Conservation (phyloP, 2,329 filamentous ascomycete genomes). For the Phialemonium atrogriseum region DNA sequence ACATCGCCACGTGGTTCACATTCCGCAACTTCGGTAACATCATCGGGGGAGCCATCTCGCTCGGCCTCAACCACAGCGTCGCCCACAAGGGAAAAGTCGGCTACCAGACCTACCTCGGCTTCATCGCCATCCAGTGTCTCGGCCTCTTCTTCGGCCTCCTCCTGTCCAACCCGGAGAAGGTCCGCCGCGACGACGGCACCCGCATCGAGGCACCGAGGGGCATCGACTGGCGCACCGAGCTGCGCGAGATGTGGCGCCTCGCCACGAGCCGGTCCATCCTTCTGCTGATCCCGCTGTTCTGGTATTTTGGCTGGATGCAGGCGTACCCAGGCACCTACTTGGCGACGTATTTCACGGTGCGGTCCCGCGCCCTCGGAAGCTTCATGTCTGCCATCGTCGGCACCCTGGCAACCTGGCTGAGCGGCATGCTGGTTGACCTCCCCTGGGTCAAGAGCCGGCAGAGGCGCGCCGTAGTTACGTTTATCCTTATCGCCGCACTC, state of each 20-base stretch:
- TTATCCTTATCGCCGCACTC: slow-evolving; percentile 28
- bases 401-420: slow-evolving; percentile 28
- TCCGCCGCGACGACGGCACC: slow-evolving; percentile 33
- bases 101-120: slow-evolving; percentile 32
- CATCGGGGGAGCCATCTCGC: slow-evolving; percentile 40
- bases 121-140: slow-evolving; percentile 38
- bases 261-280: slow-evolving; percentile 24
- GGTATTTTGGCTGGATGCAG: slow-evolving; percentile 24
- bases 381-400: slow-evolving; percentile 27
- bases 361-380: slow-evolving; percentile 26
- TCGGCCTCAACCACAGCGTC: slow-evolving; percentile 34
- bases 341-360: slow-evolving; percentile 32
- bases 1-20: slow-evolving; percentile 42
- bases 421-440: slow-evolving; percentile 25
- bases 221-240: slow-evolving; percentile 21
- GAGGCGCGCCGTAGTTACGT: slow-evolving; percentile 29
- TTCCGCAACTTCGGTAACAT: slow-evolving; percentile 33
- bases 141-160: slow-evolving; percentile 32
- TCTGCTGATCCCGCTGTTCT: slow-evolving; percentile 27
- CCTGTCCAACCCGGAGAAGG: slow-evolving; percentile 34
- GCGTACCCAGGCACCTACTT: slow-evolving; percentile 32
- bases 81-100: slow-evolving; percentile 27
- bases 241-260: slow-evolving; percentile 25
- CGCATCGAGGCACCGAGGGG: slow-evolving; percentile 15
- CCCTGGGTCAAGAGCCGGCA: slow-evolving; percentile 29